phyloP scores from a whole-genome alignment of 2,329 filamentous ascomycete species.

The Aspergillus awamori region DNA sequence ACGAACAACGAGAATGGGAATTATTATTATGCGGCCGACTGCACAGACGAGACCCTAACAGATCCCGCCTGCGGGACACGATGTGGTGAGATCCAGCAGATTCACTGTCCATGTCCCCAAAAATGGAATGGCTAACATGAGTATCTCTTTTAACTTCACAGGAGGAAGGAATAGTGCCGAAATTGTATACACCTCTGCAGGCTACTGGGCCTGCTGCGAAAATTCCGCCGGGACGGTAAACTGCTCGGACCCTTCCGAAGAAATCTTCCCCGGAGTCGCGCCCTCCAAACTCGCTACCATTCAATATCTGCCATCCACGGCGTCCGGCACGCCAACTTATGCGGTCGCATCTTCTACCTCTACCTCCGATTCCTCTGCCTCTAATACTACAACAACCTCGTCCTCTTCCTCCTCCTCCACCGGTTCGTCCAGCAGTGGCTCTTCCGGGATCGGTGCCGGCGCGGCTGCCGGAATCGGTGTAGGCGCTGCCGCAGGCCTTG shows the following conservation, averaged over 20 bases:
- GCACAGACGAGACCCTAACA: constrained; percentile 12
- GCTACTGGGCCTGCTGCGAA: constrained; percentile 15
- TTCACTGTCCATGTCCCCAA: too few relatives aligned
- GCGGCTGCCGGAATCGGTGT: constrained; percentile 14
- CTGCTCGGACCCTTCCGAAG: constrained; percentile 9
- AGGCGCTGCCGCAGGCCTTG: background rate
- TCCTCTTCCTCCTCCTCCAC: background rate
- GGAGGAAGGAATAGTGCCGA: background rate
- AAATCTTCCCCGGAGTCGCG: constrained; percentile 8
- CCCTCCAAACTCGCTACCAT: constrained; percentile 13
- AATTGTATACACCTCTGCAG: background rate
- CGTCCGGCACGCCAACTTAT: constrained; percentile 6
- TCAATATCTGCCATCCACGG: constrained; percentile 11
- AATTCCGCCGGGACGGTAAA: background rate
- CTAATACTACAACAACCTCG: background rate
- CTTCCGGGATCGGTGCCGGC: background rate
- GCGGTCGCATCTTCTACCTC: constrained; percentile 2
- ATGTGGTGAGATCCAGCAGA: constrained; percentile 5
- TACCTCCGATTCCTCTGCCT: background rate
- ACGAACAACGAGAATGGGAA: background rate
- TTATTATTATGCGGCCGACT: constrained; percentile 16
- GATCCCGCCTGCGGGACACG: constrained; percentile 14
- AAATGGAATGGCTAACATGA: background rate
- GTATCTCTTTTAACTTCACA: background rate
- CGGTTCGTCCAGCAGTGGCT: background rate